A percentile compares a stretch with the other conserved stretches of the same genome.
Evolutionary conservation across 23 red algal genomes (phyloP).

Genomic region (Gracilaria domingensis): DNA sequence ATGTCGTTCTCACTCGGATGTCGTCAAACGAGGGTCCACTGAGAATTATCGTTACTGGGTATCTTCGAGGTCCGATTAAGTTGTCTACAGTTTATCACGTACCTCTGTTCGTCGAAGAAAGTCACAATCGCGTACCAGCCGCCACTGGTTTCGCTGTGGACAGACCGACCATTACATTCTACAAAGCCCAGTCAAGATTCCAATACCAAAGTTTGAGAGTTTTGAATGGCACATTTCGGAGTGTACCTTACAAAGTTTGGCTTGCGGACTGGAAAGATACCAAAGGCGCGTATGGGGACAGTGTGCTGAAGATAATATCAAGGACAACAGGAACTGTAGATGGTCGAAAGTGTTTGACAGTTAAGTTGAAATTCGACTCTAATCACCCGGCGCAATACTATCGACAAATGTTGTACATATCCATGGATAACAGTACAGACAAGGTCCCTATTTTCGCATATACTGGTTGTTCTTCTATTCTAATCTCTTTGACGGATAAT

Average conservation of each 20-base stretch:
- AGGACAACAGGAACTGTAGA: neutral
- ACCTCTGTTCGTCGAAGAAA: conserved; percentile 42
- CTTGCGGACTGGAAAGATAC: conserved; percentile 7
- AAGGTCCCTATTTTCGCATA: conserved; percentile 61
- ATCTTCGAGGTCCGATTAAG: conserved; percentile 21
- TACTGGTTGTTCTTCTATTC: conserved; percentile 43
- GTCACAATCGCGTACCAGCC: conserved; percentile 2
- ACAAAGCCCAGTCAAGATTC: neutral
- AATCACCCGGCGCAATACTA: conserved; percentile 14
- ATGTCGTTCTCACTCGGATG: conserved; percentile 30
- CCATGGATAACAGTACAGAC: conserved; percentile 25
- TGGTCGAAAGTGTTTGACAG: conserved; percentile 32
- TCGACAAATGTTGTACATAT: conserved; percentile 34
- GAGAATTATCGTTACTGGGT: conserved; percentile 38
- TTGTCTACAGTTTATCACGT: conserved; percentile 49
- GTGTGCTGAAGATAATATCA: conserved; percentile 9
- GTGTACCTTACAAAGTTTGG: conserved; percentile 49
- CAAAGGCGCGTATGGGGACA: neutral
- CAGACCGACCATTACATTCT: conserved; percentile 59
- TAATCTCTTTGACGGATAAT: neutral
- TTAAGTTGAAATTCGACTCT: conserved; percentile 43
- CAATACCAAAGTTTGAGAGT: conserved; percentile 20
- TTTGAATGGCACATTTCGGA: conserved; percentile 20
- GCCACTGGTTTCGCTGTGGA: conserved; percentile 39
- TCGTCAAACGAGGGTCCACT: conserved; percentile 19